These are phyloP conservation scores for Leonotis leonurus DNA, from an alignment of 257 asterid species.

Conservation along the genomic window DNA sequence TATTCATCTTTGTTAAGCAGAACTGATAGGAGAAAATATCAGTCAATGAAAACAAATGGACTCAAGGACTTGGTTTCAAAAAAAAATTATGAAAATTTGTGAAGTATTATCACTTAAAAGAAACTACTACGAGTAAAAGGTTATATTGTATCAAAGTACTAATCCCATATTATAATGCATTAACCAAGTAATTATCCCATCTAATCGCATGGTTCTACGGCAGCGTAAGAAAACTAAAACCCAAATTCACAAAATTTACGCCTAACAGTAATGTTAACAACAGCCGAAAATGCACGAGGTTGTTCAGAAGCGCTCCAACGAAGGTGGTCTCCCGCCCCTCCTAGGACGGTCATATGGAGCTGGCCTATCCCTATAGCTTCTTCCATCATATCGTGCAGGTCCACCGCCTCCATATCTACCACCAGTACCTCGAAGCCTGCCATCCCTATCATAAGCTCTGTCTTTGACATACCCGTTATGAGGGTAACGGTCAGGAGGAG, in stretches of 20 bases:
- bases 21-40: too few species aligned
- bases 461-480: constrained; percentile 61
- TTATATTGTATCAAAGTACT: background rate
- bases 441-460: constrained; percentile 53
- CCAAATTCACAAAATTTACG: constrained; percentile 7
- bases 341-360: constrained; percentile 83
- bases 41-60: too few species aligned
- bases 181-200: background rate
- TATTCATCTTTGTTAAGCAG: too few species aligned
- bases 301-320: constrained; percentile 60
- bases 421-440: constrained; percentile 43
- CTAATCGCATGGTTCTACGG: background rate
- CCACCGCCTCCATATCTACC: constrained; percentile 55
- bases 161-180: too few species aligned
- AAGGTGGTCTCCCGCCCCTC: constrained; percentile 64
- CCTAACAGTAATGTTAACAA: background rate
- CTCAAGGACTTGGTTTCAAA: too few species aligned
- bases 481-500: constrained; percentile 62
- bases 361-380: constrained; percentile 58
- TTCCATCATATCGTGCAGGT: constrained; percentile 66
- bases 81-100: background rate
- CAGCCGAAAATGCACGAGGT: background rate
- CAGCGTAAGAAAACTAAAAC: background rate
- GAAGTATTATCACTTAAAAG: too few species aligned
- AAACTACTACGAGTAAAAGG: background rate